Percentiles rank a stretch among this genome's conserved stretches.
These are phyloP conservation scores for Myochromella boudieri DNA, from an alignment of 768 basidiomycete species.

Conservation along the genomic window DNA sequence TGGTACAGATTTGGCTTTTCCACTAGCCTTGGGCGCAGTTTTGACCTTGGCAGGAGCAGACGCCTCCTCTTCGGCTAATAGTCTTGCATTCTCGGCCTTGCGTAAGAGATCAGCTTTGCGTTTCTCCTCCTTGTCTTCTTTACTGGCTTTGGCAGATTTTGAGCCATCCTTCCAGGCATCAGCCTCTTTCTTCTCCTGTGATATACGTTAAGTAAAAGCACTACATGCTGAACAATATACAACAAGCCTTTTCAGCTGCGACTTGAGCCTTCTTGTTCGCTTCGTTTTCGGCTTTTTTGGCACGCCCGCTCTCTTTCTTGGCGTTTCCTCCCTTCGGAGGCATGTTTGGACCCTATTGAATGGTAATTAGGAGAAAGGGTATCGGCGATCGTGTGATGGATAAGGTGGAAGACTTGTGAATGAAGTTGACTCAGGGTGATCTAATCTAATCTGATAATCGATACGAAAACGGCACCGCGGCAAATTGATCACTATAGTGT, in stretches of 20 bases:
- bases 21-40: slow-evolving; percentile 59
- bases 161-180: slow-evolving; percentile 62
- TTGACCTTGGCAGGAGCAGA: slow-evolving; percentile 57
- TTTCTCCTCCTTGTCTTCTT: slow-evolving; percentile 79
- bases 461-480: background rate
- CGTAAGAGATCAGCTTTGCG: slow-evolving; percentile 78
- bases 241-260: slow-evolving; percentile 55
- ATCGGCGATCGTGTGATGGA: slow-evolving; percentile 3
- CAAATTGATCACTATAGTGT: background rate
- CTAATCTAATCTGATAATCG: slow-evolving; percentile 17
- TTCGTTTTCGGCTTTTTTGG: slow-evolving; percentile 92
- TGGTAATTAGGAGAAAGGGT: background rate
- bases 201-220: background rate
- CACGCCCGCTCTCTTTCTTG: slow-evolving; percentile 88
- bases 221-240: background rate
- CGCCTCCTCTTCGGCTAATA: slow-evolving; percentile 89
- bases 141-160: slow-evolving; percentile 60
- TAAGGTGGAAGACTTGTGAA: background rate
- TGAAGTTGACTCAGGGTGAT: slow-evolving; percentile 8
- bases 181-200: slow-evolving; percentile 71
- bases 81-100: slow-evolving; percentile 82
- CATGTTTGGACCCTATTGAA: slow-evolving; percentile 48
- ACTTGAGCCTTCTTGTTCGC: slow-evolving; percentile 71
- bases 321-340: slow-evolving; percentile 86
- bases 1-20: slow-evolving; percentile 48